Base-by-base conservation (phyloP, 140 eudicot species). In the Ambrosia hybrid region DNA sequence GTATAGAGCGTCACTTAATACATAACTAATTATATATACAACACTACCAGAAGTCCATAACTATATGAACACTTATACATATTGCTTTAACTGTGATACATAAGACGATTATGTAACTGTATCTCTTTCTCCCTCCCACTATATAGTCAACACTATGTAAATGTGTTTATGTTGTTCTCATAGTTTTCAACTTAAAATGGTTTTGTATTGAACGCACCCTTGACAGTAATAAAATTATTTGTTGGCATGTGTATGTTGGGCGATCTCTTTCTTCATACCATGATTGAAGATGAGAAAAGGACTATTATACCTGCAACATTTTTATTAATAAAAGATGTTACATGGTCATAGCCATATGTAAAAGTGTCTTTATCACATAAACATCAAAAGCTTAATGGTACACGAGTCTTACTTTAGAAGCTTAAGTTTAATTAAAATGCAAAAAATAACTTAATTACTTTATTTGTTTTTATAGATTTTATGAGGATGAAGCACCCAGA, bases 401-500 rank as follows among this genome's bases (percentile, higher is more conserved):
- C 67, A 61, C 1, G 46, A 14, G 4, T 61, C 46, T 61, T 61
- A 12, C 11, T 9, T 0, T 59, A 51, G 52, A 30, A 51, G 26
- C 26, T 21, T 21, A 21, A 21, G 26, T 21, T 21, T 3, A 9
- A 51, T 41, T 38, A 59, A 9, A 11, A n/a, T 30, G 45, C 9
- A 77, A 69, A 33, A 0, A 21, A 21, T 21, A 21, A 21, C 26
- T 21, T 65, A 34, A 62, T 62, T 43, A 6, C 30, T 13, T 58
- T 53, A 57, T 33, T 34, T 65, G 34, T 45, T 64, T 4, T 1
- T 21, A 46, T 21, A 94, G 99, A 89, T 75, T 82, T 94, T 76
- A 64, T 90, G 14, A 87, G 87, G 63, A 76, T 94, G 84, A 94
- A 88, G 85, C 85, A 88, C 61, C 86, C 91, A 6, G 82, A 79